Evolutionary conservation across 768 basidiomycete genomes (phyloP).

Genomic region (Trametes gibbosa): DNA sequence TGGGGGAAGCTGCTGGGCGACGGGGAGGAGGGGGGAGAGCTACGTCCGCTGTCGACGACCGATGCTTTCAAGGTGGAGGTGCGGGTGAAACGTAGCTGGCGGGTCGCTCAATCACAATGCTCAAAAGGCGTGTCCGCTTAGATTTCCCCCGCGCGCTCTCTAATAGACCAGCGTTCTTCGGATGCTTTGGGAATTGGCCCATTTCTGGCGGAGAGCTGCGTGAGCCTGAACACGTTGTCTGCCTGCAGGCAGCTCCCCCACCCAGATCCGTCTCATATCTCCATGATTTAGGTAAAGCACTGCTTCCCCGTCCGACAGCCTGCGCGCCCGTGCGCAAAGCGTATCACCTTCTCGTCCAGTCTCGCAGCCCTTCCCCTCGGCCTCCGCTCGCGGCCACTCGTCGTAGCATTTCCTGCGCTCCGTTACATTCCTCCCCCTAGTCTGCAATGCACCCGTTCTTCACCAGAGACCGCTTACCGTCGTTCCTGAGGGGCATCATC

Average conservation of each 20-base stretch:
- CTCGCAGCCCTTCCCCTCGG: background rate
- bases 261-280: slow-evolving; percentile 26
- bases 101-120: slow-evolving; percentile 27
- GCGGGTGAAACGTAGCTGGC: slow-evolving; percentile 22
- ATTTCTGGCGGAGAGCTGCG: slow-evolving; percentile 22
- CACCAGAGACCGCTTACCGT: slow-evolving; percentile 4
- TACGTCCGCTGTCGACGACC: slow-evolving; percentile 24
- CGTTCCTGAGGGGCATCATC: slow-evolving; percentile 15
- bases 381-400: background rate
- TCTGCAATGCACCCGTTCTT: background rate
- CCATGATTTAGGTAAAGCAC: slow-evolving; percentile 29
- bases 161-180: slow-evolving; percentile 24
- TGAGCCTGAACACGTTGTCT: slow-evolving; percentile 29
- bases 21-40: slow-evolving; percentile 16
- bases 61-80: slow-evolving; percentile 27
- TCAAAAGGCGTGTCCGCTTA: slow-evolving; percentile 30
- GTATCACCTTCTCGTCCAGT: slow-evolving; percentile 5
- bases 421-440: slow-evolving; percentile 8
- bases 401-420: slow-evolving; percentile 2
- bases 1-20: slow-evolving; percentile 12
- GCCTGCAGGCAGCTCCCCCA: slow-evolving; percentile 30
- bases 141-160: slow-evolving; percentile 21
- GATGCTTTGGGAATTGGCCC: slow-evolving; percentile 28
- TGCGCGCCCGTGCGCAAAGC: slow-evolving; percentile 10
- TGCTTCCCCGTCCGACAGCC: slow-evolving; percentile 20